These are phyloP conservation scores for Aspergillus sp. DNA, from an alignment of 2,329 filamentous ascomycete genomes.

Conservation along the genomic window DNA sequence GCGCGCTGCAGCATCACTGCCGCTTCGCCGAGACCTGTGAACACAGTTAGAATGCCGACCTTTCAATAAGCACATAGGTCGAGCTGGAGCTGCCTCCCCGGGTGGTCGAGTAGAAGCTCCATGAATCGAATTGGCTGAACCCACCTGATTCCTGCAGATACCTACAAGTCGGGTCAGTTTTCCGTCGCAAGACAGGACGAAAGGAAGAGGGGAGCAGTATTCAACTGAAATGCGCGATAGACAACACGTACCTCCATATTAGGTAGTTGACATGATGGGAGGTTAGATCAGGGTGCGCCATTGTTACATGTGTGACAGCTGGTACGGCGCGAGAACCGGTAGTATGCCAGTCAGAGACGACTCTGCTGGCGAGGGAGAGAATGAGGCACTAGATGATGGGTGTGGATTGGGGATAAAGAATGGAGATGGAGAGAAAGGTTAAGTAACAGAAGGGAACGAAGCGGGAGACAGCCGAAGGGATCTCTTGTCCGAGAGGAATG, in stretches of 20 bases:
- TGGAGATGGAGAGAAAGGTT: conserved; percentile 2
- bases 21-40: conserved; percentile 49
- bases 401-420: conserved; percentile 8
- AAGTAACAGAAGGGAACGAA: conserved; percentile 2
- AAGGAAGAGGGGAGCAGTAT: conserved; percentile 11
- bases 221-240: not conserved
- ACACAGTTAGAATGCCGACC: too few relatives aligned
- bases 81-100: too few relatives aligned
- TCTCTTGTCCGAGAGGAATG: conserved; percentile 3
- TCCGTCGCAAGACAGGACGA: conserved; percentile 2
- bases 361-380: conserved; percentile 10
- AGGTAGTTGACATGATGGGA: conserved; percentile 59
- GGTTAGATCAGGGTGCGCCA: conserved; percentile 35
- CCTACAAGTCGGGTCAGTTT: conserved; percentile 22
- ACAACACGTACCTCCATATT: conserved; percentile 51
- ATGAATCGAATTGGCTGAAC: conserved; percentile 17
- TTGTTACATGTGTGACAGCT: conserved; percentile 36
- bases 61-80: too few relatives aligned
- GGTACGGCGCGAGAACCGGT: conserved; percentile 17
- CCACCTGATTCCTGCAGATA: conserved; percentile 49
- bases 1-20: conserved; percentile 52
- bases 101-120: too few relatives aligned
- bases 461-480: conserved; percentile 2
- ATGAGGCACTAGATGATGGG: not conserved
- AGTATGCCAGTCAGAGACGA: conserved; percentile 21